Conservation (phyloP, 2,329 filamentous ascomycete genomes). For the Cladophialophora immunda region DNA sequence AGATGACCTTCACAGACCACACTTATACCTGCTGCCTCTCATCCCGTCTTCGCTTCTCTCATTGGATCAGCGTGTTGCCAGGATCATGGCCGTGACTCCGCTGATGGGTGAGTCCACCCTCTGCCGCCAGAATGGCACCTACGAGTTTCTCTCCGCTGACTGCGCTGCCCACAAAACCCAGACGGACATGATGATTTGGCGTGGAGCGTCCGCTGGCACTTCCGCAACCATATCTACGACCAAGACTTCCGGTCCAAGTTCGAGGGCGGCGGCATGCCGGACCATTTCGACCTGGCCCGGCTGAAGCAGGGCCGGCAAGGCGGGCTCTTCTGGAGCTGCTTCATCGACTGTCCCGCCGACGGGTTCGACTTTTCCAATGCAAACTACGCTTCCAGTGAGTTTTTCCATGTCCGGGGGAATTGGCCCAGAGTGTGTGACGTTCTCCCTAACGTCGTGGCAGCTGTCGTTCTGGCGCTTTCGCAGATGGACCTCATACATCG, state of each 20-base stretch:
- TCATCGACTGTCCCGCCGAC: slow-evolving; percentile 76
- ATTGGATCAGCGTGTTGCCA: slow-evolving; percentile 51
- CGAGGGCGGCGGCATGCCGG: slow-evolving; percentile 70
- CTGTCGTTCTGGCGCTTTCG: slow-evolving; percentile 72
- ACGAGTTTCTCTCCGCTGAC: neutral
- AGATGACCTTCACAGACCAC: slow-evolving; percentile 5
- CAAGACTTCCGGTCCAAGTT: slow-evolving; percentile 77
- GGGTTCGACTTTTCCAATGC: slow-evolving; percentile 49
- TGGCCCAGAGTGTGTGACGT: too few species aligned
- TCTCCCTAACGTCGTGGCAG: slow-evolving; percentile 46
- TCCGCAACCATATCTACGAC: slow-evolving; percentile 79
- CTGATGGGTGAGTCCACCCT: slow-evolving; percentile 55
- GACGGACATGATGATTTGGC: slow-evolving; percentile 89
- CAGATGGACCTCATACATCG: slow-evolving; percentile 78
- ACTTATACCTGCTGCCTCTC: slow-evolving; percentile 4
- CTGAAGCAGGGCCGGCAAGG: slow-evolving; percentile 71
- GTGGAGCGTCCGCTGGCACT: slow-evolving; percentile 71
- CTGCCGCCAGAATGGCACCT: neutral
- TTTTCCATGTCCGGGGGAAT: neutral
- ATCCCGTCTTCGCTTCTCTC: slow-evolving; percentile 25
- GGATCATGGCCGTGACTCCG: slow-evolving; percentile 57
- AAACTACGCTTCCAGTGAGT: slow-evolving; percentile 35
- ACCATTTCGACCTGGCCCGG: slow-evolving; percentile 81
- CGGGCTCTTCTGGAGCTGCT: slow-evolving; percentile 93
- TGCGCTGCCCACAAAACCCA: neutral